Evolutionary conservation across 1,284 basidiomycete species (phyloP).

Genomic region (Cryptococcus depauperatus): DNA sequence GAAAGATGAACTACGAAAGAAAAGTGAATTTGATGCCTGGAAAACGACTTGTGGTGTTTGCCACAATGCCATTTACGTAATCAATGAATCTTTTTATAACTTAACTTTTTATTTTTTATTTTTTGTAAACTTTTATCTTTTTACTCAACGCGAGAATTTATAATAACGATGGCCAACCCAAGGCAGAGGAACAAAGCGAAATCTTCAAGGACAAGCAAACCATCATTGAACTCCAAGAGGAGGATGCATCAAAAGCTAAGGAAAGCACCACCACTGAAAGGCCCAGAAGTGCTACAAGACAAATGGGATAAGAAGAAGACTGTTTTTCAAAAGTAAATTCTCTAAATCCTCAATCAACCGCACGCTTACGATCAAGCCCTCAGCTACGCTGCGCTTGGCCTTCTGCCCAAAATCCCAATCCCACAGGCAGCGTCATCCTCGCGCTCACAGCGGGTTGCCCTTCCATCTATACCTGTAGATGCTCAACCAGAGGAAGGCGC

Average conservation of each 20-base stretch:
- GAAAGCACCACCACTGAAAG: slow-evolving; percentile 70
- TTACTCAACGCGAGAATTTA: not conserved
- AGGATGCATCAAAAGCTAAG: slow-evolving; percentile 45
- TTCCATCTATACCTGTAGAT: slow-evolving; percentile 50
- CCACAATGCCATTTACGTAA: slow-evolving; percentile 3
- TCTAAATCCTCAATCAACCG: not conserved
- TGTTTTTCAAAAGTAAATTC: slow-evolving; percentile 79
- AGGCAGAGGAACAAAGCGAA: slow-evolving; percentile 55
- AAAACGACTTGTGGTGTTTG: no score
- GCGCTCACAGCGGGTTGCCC: slow-evolving; percentile 22
- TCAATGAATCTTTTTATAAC: not conserved
- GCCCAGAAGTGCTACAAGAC: slow-evolving; percentile 71
- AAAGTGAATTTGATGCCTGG: not conserved
- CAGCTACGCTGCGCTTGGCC: slow-evolving; percentile 44
- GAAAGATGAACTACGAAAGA: slow-evolving; percentile 1
- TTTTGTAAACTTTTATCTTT: no score
- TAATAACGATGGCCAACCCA: slow-evolving; percentile 74
- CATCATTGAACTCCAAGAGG: slow-evolving; percentile 25
- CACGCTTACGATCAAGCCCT: not conserved
- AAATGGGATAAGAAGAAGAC: slow-evolving; percentile 86
- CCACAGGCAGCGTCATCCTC: slow-evolving; percentile 22
- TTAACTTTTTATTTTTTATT: not conserved
- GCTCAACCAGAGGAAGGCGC: slow-evolving; percentile 1
- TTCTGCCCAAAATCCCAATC: slow-evolving; percentile 40
- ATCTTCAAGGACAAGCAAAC: slow-evolving; percentile 34